These are phyloP conservation scores for Corylus americana DNA, from an alignment of 306 rosid species.

Conservation along the genomic window DNA sequence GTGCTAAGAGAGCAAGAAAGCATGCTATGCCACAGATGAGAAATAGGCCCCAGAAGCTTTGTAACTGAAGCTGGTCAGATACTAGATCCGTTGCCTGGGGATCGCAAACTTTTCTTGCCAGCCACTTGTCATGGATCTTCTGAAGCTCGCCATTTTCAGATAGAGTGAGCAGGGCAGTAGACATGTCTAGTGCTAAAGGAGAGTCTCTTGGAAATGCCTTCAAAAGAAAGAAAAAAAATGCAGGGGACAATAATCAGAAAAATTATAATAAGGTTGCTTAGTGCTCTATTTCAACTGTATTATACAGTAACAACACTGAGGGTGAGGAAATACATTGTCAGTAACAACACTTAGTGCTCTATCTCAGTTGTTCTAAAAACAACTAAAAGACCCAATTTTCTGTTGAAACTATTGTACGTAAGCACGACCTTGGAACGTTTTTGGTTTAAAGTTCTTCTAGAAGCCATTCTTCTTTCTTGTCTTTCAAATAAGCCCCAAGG, in stretches of 20 bases:
- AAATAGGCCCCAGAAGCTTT: conserved; percentile 51
- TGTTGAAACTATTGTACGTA: no score
- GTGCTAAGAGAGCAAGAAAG: conserved; percentile 23
- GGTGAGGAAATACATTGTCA: background rate
- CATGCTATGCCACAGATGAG: conserved; percentile 32
- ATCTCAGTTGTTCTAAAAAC: no score
- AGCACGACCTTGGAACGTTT: no score
- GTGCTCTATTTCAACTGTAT: background rate
- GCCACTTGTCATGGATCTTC: conserved; percentile 43
- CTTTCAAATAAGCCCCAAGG: no score
- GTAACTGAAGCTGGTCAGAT: conserved; percentile 37
- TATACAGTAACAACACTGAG: background rate
- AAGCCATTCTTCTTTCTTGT: no score
- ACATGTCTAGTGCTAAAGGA: conserved; percentile 46
- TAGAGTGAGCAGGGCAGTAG: conserved; percentile 47
- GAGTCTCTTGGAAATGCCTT: conserved; percentile 59
- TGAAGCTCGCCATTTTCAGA: conserved; percentile 50
- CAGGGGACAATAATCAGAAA: background rate
- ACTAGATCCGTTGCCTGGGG: background rate
- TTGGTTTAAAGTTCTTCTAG: no score
- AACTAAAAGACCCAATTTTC: no score
- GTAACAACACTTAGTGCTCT: no score
- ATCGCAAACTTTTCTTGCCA: conserved; percentile 37
- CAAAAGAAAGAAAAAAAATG: background rate
- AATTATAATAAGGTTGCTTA: background rate